Evolutionary conservation across 257 asterid species (phyloP).

Genomic region (Paraleonurus japonicus): DNA sequence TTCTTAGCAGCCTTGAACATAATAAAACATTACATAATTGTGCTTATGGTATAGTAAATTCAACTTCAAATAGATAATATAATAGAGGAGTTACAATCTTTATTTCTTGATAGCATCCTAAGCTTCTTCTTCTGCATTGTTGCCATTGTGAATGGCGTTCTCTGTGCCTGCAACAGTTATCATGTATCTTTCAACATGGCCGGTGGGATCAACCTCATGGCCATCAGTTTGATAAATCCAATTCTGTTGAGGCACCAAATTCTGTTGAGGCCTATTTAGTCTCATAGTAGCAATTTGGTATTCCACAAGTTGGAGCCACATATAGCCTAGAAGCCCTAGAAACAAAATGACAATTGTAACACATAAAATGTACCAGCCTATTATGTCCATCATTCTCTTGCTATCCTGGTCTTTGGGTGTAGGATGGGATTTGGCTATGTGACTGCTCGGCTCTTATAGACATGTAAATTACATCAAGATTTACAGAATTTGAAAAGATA

Average conservation of each 20-base stretch:
- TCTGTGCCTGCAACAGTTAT: constrained; percentile 19
- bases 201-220: not conserved
- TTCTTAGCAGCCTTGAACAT: not conserved
- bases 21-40: not conserved
- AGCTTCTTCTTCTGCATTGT: not conserved
- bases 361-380: constrained; percentile 23
- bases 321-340: constrained; percentile 16
- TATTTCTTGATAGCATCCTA: constrained; percentile 15
- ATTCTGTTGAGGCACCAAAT: constrained; percentile 4
- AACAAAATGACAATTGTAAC: constrained; percentile 17
- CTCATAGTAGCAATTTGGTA: not conserved
- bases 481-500: not conserved
- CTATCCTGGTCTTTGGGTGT: not conserved
- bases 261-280: constrained; percentile 8
- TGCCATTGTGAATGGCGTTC: not conserved
- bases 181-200: constrained; percentile 15
- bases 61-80: not conserved
- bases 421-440: not conserved
- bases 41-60: not conserved
- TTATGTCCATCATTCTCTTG: constrained; percentile 24
- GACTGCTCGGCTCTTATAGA: constrained; percentile 18
- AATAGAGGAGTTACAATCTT: not conserved
- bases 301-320: constrained; percentile 24
- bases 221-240: constrained; percentile 8
- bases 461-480: constrained; percentile 3